Conservation (phyloP, 331 rosid genomes). For the Rhamnella rubrinervis region DNA sequence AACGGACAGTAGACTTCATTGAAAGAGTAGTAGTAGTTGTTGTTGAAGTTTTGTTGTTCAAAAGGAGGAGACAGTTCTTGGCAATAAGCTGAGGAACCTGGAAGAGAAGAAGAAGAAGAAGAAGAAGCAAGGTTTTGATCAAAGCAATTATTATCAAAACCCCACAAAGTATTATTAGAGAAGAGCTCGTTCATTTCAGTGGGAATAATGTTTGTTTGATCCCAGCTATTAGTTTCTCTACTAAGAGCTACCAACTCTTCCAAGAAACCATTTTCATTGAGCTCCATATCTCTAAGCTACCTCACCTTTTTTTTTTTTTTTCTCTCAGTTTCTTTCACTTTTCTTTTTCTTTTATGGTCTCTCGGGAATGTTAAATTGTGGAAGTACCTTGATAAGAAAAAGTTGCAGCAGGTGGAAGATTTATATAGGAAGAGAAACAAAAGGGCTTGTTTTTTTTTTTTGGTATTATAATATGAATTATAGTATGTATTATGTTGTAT, state of each 20-base stretch:
- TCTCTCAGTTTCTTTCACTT: background rate
- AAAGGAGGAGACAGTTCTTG: constrained; percentile 43
- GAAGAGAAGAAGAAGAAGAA: constrained; percentile 33
- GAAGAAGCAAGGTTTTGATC: constrained; percentile 43
- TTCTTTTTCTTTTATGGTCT: constrained; percentile 2
- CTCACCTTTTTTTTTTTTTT: constrained; percentile 13
- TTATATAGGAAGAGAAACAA: constrained; percentile 42
- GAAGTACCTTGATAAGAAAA: constrained; percentile 43
- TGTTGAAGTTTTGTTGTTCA: constrained; percentile 25
- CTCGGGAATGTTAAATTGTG: constrained; percentile 43
- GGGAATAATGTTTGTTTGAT: constrained; percentile 34
- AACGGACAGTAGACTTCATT: constrained; percentile 49
- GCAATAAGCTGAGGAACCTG: constrained; percentile 31
- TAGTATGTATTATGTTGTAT: constrained; percentile 19
- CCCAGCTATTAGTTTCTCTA: constrained; percentile 54
- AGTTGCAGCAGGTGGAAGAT: constrained; percentile 37
- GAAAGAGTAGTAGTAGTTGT: constrained; percentile 9
- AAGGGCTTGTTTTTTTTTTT: constrained; percentile 10
- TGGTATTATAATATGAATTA: constrained; percentile 19
- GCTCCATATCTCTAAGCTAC: constrained; percentile 43
- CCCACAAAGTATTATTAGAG: constrained; percentile 25
- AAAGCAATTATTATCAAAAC: constrained; percentile 34
- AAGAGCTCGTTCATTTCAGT: constrained; percentile 50
- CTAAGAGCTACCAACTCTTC: constrained; percentile 64
- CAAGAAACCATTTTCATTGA: constrained; percentile 58